phyloP scores from a whole-genome alignment of 2,329 filamentous ascomycete genomes.

The Bipolaris oryzae region DNA sequence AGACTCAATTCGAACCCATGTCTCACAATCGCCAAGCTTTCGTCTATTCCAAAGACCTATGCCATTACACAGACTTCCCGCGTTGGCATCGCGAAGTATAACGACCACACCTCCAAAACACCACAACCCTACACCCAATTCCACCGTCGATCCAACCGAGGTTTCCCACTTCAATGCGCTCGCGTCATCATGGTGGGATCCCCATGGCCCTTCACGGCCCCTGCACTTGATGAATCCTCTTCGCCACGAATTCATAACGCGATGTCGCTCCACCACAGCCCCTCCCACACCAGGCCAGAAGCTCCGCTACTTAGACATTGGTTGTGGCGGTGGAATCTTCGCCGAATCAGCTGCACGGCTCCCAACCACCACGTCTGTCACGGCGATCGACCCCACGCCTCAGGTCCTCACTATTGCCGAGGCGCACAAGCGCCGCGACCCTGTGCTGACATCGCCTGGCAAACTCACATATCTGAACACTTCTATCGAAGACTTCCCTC shows the following conservation, averaged over 20 bases:
- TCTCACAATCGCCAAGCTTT: background rate
- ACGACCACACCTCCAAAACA: slow-evolving; percentile 22
- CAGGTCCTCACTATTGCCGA: slow-evolving; percentile 77
- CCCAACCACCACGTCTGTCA: slow-evolving; percentile 66
- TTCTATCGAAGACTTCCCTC: slow-evolving; percentile 72
- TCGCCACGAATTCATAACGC: slow-evolving; percentile 86
- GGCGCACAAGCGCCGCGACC: slow-evolving; percentile 76
- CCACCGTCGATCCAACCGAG: slow-evolving; percentile 76
- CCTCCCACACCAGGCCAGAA: slow-evolving; percentile 47
- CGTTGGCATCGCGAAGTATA: slow-evolving; percentile 20
- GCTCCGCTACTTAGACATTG: slow-evolving; percentile 83
- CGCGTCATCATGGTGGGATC: slow-evolving; percentile 96
- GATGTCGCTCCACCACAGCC: slow-evolving; percentile 62
- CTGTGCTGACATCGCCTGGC: slow-evolving; percentile 63
- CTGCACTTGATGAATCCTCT: slow-evolving; percentile 98
- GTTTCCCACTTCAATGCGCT: slow-evolving; percentile 94
- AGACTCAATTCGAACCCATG: slow-evolving; percentile 14
- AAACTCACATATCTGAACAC: slow-evolving; percentile 73
- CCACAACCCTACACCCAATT: slow-evolving; percentile 25
- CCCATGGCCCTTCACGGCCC: slow-evolving; percentile 86
- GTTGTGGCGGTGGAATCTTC: slow-evolving; percentile 96
- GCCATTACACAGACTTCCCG: background rate
- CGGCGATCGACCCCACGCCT: slow-evolving; percentile 78
- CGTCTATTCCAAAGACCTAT: background rate
- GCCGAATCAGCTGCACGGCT: slow-evolving; percentile 82